Conservation (phyloP, 495 filamentous ascomycete species). For the Astrothelium macrocarpum region DNA sequence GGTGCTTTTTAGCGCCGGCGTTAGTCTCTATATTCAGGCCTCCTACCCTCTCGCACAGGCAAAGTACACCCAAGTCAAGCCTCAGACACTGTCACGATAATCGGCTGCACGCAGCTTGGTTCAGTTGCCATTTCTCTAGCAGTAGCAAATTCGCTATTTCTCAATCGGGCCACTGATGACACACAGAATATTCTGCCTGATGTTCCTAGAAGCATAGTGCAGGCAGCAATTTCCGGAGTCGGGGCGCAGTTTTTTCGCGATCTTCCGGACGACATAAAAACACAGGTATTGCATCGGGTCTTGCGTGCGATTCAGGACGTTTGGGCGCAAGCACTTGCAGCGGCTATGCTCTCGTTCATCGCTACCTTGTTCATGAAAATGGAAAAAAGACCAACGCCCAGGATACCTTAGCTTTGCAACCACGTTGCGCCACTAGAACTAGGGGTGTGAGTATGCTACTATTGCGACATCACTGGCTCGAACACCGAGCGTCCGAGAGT, state of each 20-base stretch:
- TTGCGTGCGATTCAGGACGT: not conserved
- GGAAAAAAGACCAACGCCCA: not conserved
- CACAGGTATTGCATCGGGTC: not conserved
- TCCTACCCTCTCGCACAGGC: not conserved
- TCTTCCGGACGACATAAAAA: not conserved
- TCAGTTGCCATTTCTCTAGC: not conserved
- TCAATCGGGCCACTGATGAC: not conserved
- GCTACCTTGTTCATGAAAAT: not conserved
- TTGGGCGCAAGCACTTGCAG: not conserved
- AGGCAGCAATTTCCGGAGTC: not conserved
- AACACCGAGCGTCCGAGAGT: no score
- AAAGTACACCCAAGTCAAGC: not conserved
- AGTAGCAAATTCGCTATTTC: not conserved
- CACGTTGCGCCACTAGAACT: no score
- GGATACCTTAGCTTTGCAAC: no score
- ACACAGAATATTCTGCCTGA: not conserved
- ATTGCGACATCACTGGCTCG: no score
- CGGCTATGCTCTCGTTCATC: not conserved
- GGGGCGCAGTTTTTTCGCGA: not conserved
- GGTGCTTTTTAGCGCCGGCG: not conserved
- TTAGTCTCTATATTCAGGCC: not conserved
- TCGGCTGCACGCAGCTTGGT: not conserved
- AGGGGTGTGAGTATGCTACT: no score
- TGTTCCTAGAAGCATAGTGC: not conserved
- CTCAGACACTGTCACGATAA: not conserved